phyloP scores from a whole-genome alignment of 371 early-diverging fungal species.

The Actinomucor elegans region DNA sequence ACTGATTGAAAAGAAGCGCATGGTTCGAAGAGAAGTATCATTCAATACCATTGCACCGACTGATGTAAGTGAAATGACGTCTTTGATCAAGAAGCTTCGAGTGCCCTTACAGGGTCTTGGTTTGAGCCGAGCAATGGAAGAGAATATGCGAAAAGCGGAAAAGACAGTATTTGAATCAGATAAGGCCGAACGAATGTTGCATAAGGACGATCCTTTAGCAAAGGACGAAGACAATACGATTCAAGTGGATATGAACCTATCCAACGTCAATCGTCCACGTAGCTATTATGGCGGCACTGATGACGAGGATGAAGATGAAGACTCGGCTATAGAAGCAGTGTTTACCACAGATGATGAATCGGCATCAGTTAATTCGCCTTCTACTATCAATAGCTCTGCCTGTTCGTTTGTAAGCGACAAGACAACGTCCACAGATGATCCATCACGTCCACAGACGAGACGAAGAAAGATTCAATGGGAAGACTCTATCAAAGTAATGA shows the following conservation, averaged over 20 bases:
- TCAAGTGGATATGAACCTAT: not conserved
- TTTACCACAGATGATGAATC: slow-evolving; percentile 1
- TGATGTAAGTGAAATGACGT: slow-evolving; percentile 41
- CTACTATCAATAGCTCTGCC: not conserved
- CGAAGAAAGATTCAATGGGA: slow-evolving; percentile 15
- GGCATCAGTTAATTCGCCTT: not conserved
- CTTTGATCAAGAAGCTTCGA: slow-evolving; percentile 32
- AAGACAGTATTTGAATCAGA: not conserved
- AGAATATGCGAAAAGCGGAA: slow-evolving; percentile 42
- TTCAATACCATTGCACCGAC: slow-evolving; percentile 38
- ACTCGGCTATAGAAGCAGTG: not conserved
- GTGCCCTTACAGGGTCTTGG: slow-evolving; percentile 40
- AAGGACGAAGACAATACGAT: not conserved
- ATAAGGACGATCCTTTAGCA: not conserved
- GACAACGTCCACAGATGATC: not conserved
- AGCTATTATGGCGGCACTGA: slow-evolving; percentile 29
- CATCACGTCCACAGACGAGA: not conserved
- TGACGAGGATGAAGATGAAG: slow-evolving; percentile 20
- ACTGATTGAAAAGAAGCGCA: slow-evolving; percentile 33
- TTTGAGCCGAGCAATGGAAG: slow-evolving; percentile 40
- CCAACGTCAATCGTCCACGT: slow-evolving; percentile 7
- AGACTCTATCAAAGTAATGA: slow-evolving; percentile 24
- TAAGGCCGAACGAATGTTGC: not conserved
- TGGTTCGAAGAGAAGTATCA: slow-evolving; percentile 38
- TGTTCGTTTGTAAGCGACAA: not conserved